These are phyloP conservation scores for Fragaria ananassa DNA, from an alignment of 306 rosid genomes.

Conservation along the genomic window DNA sequence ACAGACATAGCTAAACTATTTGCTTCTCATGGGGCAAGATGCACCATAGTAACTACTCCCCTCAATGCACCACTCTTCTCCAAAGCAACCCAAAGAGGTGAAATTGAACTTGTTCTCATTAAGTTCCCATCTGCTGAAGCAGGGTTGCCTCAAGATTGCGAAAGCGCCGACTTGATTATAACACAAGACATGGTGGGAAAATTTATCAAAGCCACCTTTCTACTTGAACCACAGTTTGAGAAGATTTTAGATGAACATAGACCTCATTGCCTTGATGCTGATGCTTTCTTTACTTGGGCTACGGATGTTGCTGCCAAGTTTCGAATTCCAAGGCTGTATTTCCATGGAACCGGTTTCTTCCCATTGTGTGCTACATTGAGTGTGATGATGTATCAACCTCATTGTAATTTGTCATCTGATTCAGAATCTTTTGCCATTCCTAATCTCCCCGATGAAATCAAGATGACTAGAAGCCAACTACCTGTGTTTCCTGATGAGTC, in stretches of 20 bases:
- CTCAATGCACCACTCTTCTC: not conserved
- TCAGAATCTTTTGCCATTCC: conserved; percentile 6
- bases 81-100: conserved; percentile 7
- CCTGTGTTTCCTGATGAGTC: not conserved
- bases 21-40: conserved; percentile 4
- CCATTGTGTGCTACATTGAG: not conserved
- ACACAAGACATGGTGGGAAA: not conserved
- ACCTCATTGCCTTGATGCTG: conserved; percentile 1
- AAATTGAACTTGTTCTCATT: not conserved
- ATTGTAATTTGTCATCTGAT: not conserved
- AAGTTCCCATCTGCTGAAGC: conserved; percentile 12
- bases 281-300: conserved; percentile 7
- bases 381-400: not conserved
- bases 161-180: conserved; percentile 3
- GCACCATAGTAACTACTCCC: conserved; percentile 28
- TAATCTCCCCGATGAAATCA: conserved; percentile 14
- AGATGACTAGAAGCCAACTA: not conserved
- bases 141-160: conserved; percentile 39
- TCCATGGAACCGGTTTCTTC: conserved; percentile 16
- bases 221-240: not conserved
- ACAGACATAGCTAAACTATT: conserved; percentile 22
- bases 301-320: conserved; percentile 12
- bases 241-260: not conserved
- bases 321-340: conserved; percentile 8
- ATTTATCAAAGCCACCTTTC: not conserved